Base-by-base conservation (phyloP, 805 yeast genomes). In the Cyberlindnera samutprakarnensis region DNA sequence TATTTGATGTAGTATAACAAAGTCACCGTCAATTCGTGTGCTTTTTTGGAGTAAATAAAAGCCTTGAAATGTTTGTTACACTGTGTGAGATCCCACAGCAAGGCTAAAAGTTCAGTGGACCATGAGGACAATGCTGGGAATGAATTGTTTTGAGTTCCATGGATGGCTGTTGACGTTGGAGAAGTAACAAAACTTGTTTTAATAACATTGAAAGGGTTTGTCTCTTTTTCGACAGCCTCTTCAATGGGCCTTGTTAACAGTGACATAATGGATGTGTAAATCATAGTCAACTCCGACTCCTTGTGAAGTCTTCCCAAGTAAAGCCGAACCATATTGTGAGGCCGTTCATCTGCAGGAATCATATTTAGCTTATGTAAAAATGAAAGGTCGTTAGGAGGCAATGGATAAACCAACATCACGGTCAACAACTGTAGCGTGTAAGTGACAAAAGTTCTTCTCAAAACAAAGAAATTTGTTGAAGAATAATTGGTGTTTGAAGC, bases 51-150 rank as follows among this genome's bases (percentile, higher is more conserved):
- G 3, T 66, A 54, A 19, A 75, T 56, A 31, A 64, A 58, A 13
- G 50, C 47, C 36, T 66, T 66, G 46, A 80, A 77, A 30, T 55
- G 56, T 37, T 63, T 64, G 56, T 90, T 90, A 44, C 86, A 77
- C 49, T 84, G 90, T 21, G 73, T 57, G 26, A 86, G 57, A 46
- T 83, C 94, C 83, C 94, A 84, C 12, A 82, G 43, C 7, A 88
- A 50, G 50, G 80, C 66, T 6, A 74, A 54, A n/a, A 71, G 49
- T 47, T 80, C 88, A 4, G 65, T 57, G 2, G 75, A 53, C 78
- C 87, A 64, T 14, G 66, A 46, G 5, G 70, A 55, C 36, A 64
- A 31, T 40, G 56, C 39, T 27, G 72, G 58, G 37, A 64, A 27
- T 32, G 61, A 43, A 12, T 35, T 16, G 14, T 14, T 14, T 16